Percentiles rank a stretch among this genome's conserved stretches.
These are phyloP conservation scores for Naganishia friedmannii DNA, from an alignment of 768 basidiomycete species.

Conservation along the genomic window DNA sequence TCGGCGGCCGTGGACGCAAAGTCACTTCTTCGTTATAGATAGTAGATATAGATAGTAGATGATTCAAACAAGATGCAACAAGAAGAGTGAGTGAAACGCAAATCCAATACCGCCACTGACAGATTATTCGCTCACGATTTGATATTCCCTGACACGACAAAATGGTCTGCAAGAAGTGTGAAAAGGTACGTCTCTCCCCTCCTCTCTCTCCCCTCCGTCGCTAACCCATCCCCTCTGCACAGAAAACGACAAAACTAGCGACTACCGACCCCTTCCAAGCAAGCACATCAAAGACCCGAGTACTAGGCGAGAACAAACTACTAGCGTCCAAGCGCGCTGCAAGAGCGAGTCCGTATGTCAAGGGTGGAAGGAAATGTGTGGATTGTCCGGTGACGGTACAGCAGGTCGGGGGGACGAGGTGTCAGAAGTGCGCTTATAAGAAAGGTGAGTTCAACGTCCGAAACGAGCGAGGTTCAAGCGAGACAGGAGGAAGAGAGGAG, in stretches of 20 bases:
- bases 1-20: no score
- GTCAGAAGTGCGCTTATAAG: conserved; percentile 52
- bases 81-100: no score
- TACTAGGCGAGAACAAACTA: conserved; percentile 53
- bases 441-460: conserved; percentile 35
- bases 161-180: conserved; percentile 54
- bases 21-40: no score
- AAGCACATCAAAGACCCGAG: conserved; percentile 44
- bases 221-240: not conserved
- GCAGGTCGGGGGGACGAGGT: conserved; percentile 48
- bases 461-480: no score
- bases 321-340: conserved; percentile 44
- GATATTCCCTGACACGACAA: conserved; percentile 11
- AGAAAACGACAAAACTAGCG: conserved; percentile 49
- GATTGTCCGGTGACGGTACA: conserved; percentile 50
- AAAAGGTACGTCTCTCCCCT: conserved; percentile 40
- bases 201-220: not conserved
- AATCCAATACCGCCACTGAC: not conserved
- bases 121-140: not conserved
- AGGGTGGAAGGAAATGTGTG: conserved; percentile 48
- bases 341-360: conserved; percentile 37
- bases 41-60: no score
- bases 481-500: not conserved
- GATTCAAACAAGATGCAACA: no score
- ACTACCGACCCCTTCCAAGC: conserved; percentile 51